A percentile compares a stretch with the other conserved stretches of the same genome.
Evolutionary conservation across 306 rosid species (phyloP).

Genomic region (Cicer cuneatum): DNA sequence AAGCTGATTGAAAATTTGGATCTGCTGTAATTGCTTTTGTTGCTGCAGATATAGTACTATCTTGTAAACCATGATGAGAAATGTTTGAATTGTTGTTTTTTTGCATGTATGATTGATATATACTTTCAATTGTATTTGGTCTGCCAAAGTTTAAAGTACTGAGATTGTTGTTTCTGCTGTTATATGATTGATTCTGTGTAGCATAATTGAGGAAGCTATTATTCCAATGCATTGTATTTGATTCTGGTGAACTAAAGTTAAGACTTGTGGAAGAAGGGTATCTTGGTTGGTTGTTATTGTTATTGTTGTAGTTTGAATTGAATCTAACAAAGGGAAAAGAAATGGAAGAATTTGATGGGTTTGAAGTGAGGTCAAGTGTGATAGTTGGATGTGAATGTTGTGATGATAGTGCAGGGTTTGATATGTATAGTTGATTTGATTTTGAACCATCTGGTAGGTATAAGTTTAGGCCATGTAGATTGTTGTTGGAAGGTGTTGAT

Average conservation of each 20-base stretch:
- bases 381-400: slow-evolving; percentile 77
- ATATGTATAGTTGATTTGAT: slow-evolving; percentile 61
- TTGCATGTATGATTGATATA: slow-evolving; percentile 58
- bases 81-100: slow-evolving; percentile 41
- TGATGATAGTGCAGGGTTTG: slow-evolving; percentile 63
- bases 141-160: slow-evolving; percentile 54
- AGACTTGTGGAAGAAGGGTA: slow-evolving; percentile 60
- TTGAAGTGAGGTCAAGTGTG: slow-evolving; percentile 89
- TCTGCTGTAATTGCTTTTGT: slow-evolving; percentile 84
- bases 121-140: slow-evolving; percentile 50
- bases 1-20: slow-evolving; percentile 86
- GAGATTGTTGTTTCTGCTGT: slow-evolving; percentile 45
- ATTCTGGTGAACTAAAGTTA: slow-evolving; percentile 60
- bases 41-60: slow-evolving; percentile 79
- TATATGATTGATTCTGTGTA: slow-evolving; percentile 44
- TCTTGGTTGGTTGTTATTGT: slow-evolving; percentile 54
- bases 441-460: slow-evolving; percentile 62
- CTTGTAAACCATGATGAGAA: slow-evolving; percentile 43
- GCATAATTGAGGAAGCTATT: slow-evolving; percentile 56
- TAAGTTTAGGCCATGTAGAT: slow-evolving; percentile 63
- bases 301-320: slow-evolving; percentile 47
- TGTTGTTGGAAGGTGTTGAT: slow-evolving; percentile 39
- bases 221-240: slow-evolving; percentile 60
- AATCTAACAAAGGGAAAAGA: slow-evolving; percentile 58
- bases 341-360: slow-evolving; percentile 54